These are phyloP conservation scores for Wallacemonas sp. DNA, from an alignment of 208 protist species.

Conservation along the genomic window DNA sequence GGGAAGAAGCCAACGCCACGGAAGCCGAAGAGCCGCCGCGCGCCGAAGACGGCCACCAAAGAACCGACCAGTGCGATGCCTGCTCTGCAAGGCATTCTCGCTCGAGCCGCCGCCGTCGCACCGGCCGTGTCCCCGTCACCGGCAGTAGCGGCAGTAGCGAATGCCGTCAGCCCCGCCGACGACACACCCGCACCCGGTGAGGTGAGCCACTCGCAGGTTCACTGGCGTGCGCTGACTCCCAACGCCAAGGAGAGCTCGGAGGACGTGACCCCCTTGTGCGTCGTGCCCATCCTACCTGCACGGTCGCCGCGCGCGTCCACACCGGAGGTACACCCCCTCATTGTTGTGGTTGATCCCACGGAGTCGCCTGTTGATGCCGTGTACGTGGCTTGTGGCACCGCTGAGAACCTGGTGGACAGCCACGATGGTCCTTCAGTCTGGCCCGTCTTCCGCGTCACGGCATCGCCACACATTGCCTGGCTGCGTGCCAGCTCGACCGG, in stretches of 20 bases:
- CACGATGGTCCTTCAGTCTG: not conserved
- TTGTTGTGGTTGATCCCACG: not conserved
- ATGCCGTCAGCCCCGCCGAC: not conserved
- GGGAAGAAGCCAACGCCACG: not conserved
- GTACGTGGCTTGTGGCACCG: not conserved
- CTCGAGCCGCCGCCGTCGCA: not conserved
- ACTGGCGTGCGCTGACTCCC: not conserved
- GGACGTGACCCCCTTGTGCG: not conserved
- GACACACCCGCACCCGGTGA: not conserved
- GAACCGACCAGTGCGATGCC: not conserved
- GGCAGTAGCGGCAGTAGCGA: not conserved
- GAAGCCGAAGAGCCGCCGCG: too few species aligned
- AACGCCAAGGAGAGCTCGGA: too few species aligned
- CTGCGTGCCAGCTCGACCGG: not conserved
- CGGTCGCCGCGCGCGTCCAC: not conserved
- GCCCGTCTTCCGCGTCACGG: not conserved
- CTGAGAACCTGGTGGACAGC: not conserved
- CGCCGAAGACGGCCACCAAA: not conserved
- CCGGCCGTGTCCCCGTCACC: not conserved
- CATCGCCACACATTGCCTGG: not conserved
- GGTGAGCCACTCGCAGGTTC: not conserved
- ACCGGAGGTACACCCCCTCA: not conserved
- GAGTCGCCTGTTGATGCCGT: not conserved
- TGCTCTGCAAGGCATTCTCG: not conserved
- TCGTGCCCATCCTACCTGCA: not conserved